Base-by-base conservation (phyloP, 129 eudicot genomes). In the Arctium lappa region DNA sequence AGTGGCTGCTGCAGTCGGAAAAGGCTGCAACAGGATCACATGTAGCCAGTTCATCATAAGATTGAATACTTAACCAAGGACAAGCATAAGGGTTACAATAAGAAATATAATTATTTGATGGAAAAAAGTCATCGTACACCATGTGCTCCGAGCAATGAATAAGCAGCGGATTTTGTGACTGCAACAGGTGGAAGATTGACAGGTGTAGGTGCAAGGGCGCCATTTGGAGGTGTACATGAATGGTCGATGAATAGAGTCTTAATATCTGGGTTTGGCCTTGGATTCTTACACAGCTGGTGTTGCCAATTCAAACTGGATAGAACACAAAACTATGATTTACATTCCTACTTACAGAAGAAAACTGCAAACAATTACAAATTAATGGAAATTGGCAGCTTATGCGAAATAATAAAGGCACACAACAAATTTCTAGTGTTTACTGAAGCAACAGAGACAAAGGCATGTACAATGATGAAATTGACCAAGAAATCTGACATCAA, bases 231-330 rank as follows among this genome's bases (percentile, higher is more conserved):
- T 56, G 83, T 77, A 82, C 98, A 94, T 39, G 97, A 65, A 79
- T 92, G 98, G 74, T 94, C 98, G 4, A 78, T 84, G 78, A 92
- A 94, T 78, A 94, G 82, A 40, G 97, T 94, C 86, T 90, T 91
- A 78, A 94, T 91, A 77, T 94, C 94, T 29, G 97, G 98, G 71
- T 94, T 94, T 85, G 98, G 86, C 86, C 98, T 91, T 16, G 94
- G 97, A 82, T 89, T 94, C 84, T 89, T 90, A 72, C 98, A 94
- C 66, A 89, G 86, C 82, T 94, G 97, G 79, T 94, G 97, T 87
- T 94, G 97, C 98, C 97, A 92, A 72, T 89, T 90, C 83, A 94
- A 85, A 77, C 97, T 94, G 93, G 69, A 86, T 22, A 74, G 37
- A 88, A 66, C 75, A 84, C 42, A 81, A 39, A 73, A 29, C 29